Evolutionary conservation across 768 basidiomycete species (phyloP).

Genomic region (Mycena indigotica): DNA sequence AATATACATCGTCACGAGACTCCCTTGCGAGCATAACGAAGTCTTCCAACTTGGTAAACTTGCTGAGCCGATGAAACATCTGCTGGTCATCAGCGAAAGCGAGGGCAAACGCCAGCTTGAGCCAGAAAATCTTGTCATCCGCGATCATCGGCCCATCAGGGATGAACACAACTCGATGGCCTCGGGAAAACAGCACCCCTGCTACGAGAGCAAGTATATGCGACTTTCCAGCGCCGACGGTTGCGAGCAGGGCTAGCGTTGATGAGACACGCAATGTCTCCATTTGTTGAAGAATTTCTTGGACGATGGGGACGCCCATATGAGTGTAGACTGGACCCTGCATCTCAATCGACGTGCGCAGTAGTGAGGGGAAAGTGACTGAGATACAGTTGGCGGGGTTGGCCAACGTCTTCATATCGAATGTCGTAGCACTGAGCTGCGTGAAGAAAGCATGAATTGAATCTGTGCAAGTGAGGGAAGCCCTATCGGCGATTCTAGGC

Average conservation of each 20-base stretch:
- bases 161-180: slow-evolving; percentile 15
- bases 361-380: slow-evolving; percentile 18
- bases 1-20: slow-evolving; percentile 14
- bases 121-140: slow-evolving; percentile 15
- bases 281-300: slow-evolving; percentile 2
- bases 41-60: slow-evolving; percentile 5
- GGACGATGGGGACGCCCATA: slow-evolving; percentile 16
- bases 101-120: slow-evolving; percentile 20
- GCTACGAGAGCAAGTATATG: slow-evolving; percentile 18
- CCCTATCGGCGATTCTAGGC: background rate
- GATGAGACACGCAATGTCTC: slow-evolving; percentile 6
- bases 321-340: background rate
- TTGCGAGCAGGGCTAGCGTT: slow-evolving; percentile 12
- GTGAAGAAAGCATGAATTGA: slow-evolving; percentile 3
- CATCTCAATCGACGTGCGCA: slow-evolving; percentile 12
- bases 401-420: background rate
- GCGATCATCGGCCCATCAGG: slow-evolving; percentile 12
- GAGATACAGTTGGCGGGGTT: slow-evolving; percentile 6
- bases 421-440: background rate
- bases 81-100: slow-evolving; percentile 16
- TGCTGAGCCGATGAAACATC: slow-evolving; percentile 4
- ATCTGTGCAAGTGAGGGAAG: background rate
- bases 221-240: slow-evolving; percentile 15
- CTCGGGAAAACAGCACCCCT: slow-evolving; percentile 6
- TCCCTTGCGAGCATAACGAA: slow-evolving; percentile 15